Percentiles rank a stretch among this genome's conserved stretches.
Conservation (phyloP, 78 protist species). For the Planoprotostelium fungivorum region DNA sequence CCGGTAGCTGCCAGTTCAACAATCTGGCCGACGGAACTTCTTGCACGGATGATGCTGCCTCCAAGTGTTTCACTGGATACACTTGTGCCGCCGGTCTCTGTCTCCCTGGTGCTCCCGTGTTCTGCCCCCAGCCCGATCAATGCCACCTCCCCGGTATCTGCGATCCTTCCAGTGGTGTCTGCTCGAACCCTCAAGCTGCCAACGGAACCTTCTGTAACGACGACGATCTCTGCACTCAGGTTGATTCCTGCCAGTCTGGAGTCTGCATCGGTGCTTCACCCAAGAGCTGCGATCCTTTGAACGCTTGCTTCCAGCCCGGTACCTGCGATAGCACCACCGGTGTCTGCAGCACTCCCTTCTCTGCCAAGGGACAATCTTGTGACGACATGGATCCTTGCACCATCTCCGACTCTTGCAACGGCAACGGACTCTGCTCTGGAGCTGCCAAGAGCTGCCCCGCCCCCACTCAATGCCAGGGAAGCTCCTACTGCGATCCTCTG, state of each 20-base stretch:
- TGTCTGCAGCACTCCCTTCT: background rate
- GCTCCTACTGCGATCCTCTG: background rate
- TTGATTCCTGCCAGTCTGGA: background rate
- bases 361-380: background rate
- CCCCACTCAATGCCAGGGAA: background rate
- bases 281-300: background rate
- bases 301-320: background rate
- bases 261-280: background rate
- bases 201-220: background rate
- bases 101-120: background rate
- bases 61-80: background rate
- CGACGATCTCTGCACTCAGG: background rate
- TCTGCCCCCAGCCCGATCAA: background rate
- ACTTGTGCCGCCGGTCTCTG: background rate
- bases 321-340: background rate
- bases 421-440: background rate
- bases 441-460: background rate
- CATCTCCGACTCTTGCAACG: background rate
- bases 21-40: background rate
- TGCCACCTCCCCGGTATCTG: background rate
- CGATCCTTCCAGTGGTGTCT: background rate
- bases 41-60: background rate
- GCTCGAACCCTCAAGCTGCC: background rate
- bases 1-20: background rate
- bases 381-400: background rate